Evolutionary conservation across 1,139 yeast species (phyloP).

Genomic region (Suhomyces maxii): DNA sequence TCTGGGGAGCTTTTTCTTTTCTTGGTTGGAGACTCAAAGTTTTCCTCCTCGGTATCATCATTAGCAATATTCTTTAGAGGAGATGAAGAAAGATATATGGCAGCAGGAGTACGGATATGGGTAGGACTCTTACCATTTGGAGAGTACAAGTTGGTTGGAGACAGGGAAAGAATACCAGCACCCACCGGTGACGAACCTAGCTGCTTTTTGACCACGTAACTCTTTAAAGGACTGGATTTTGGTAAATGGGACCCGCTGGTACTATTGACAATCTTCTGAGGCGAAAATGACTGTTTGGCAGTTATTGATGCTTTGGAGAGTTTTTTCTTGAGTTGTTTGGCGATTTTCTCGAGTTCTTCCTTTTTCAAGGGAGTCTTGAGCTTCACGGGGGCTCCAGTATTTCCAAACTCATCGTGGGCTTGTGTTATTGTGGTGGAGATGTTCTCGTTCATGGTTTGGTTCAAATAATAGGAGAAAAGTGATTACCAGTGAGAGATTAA

Average conservation of each 20-base stretch:
- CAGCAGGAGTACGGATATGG: constrained; percentile 41
- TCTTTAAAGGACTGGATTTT: constrained; percentile 35
- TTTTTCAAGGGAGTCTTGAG: constrained; percentile 44
- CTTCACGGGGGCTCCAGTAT: constrained; percentile 15
- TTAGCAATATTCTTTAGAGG: constrained; percentile 30
- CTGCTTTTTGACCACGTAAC: constrained; percentile 27
- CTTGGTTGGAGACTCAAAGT: constrained; percentile 35
- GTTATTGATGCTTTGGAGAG: constrained; percentile 47
- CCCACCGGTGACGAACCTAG: constrained; percentile 17
- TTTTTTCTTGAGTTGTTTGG: constrained; percentile 46
- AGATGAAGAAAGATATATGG: constrained; percentile 34
- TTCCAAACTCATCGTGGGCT: constrained; percentile 7
- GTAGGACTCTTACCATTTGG: constrained; percentile 47
- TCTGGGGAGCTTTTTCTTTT: constrained; percentile 27
- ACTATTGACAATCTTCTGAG: constrained; percentile 4
- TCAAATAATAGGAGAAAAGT: not conserved
- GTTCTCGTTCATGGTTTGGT: constrained; percentile 5
- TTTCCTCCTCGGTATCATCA: constrained; percentile 18
- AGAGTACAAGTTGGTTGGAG: constrained; percentile 39
- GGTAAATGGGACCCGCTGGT: constrained; percentile 10
- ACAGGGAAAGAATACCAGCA: constrained; percentile 22
- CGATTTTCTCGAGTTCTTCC: constrained; percentile 49
- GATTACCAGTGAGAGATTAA: not conserved
- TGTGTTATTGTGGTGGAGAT: constrained; percentile 10
- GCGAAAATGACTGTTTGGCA: constrained; percentile 38